Evolutionary conservation across 257 asterid genomes (phyloP), one percentile per base, ranked within the genome.

Genomic region (Echites panduratus): DNA sequence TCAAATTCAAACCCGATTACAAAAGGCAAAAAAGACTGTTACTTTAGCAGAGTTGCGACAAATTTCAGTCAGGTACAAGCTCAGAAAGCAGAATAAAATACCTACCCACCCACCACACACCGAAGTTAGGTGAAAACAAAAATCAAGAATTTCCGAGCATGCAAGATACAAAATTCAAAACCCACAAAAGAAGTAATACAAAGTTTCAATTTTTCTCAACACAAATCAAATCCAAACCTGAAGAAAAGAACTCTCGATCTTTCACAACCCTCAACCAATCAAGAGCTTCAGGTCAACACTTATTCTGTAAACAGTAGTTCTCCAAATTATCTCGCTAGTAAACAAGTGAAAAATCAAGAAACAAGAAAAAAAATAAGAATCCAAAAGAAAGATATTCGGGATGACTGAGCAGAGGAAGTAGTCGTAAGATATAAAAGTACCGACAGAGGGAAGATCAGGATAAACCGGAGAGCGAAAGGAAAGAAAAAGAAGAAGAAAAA

Each of bases 181-280:
- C 68, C 68, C 16, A 63, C 43, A 17, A 38, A 38, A 7, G 29
- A 63, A 63, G 24, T 38, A 62, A 62, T 13, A 16, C 3, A n/a
- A 35, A 64, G 69, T 20, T 38, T 35, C 10, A 9, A 9, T 8
- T 9, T 63, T 35, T 38, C 14, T 8, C 26, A 17, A 32, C 38
- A 14, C 9, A 66, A 43, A 56, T 66, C 66, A 50, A 26, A 64
- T 48, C 27, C 84, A 65, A 22, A 84, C 93, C 88, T 84, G 85
- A 77, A 79, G 76, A 27, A 17, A 38, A 65, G 16, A 73, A 69
- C 74, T 49, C 73, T 3, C 16, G 72, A 75, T 48, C 73, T 49
- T 48, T 16, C 8, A 50, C 32, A 56, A 65, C 58, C 40, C 7
- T 52, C 76, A 54, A 72, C 52, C 17, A 49, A 81, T 44, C 86